A percentile compares a stretch with the other conserved stretches of the same genome.
These are phyloP conservation scores for Pulveroboletus sp. DNA, from an alignment of 768 basidiomycete species.

Conservation along the genomic window DNA sequence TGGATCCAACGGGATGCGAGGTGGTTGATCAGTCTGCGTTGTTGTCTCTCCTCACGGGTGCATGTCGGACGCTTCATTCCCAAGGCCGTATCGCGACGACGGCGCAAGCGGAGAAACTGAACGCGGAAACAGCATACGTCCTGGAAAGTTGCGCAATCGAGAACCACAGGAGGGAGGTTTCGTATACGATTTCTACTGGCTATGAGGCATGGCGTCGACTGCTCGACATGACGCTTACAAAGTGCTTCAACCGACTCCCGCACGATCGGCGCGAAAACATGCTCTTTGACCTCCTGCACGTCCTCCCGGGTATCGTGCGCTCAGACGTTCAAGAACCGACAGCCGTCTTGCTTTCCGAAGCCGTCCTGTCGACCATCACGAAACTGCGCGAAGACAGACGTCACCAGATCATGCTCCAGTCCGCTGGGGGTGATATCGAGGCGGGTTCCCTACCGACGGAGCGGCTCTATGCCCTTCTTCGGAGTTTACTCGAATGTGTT, in stretches of 20 bases:
- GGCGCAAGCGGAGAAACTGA: constrained; percentile 63
- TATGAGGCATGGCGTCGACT: constrained; percentile 85
- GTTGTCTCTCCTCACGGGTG: constrained; percentile 60
- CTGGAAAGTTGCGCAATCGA: constrained; percentile 82
- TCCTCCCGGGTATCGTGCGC: constrained; percentile 72
- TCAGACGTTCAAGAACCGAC: constrained; percentile 67
- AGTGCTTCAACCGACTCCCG: constrained; percentile 81
- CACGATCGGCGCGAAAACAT: constrained; percentile 83
- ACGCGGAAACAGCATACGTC: constrained; percentile 69
- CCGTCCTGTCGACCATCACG: constrained; percentile 76
- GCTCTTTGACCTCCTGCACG: constrained; percentile 86
- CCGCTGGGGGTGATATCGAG: constrained; percentile 58
- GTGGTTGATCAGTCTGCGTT: constrained; percentile 76
- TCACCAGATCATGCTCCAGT: constrained; percentile 65
- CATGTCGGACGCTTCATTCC: constrained; percentile 59
- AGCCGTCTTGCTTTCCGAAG: constrained; percentile 80
- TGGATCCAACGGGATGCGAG: constrained; percentile 73
- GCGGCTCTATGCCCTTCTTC: constrained; percentile 70
- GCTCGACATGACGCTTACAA: constrained; percentile 81
- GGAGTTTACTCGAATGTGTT: constrained; percentile 71
- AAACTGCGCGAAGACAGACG: constrained; percentile 84
- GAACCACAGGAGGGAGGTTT: constrained; percentile 83
- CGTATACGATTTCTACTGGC: constrained; percentile 63
- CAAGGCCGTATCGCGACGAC: constrained; percentile 66
- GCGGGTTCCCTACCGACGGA: constrained; percentile 77